Evolutionary conservation across 2,329 filamentous ascomycete genomes (phyloP), one percentile per base, ranked within the genome.

Genomic region (Colletotrichum cordylinicola): DNA sequence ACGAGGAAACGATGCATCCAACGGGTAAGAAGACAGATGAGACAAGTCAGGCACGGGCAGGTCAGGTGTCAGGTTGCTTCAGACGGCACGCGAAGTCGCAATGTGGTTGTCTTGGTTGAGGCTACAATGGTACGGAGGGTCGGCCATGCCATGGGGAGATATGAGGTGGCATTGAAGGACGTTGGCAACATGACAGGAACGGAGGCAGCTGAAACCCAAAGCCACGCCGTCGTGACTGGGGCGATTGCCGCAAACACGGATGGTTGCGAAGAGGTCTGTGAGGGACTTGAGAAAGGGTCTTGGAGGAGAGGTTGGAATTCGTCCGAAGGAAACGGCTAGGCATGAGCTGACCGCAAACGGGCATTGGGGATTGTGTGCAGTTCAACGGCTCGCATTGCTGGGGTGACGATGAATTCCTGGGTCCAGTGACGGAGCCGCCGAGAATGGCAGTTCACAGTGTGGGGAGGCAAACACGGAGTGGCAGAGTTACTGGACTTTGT

Each of bases 11-110:
- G 33, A 39, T 24, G 55, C 15, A 64, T 56, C 66, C 33, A 33
- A 29, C 55, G 33, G 39, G 27, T 33, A 43, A n/a, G 31, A 56
- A 15, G 68, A 55, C 16, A 58, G 56, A 55, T 48, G 70, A 73
- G 66, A 39, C 66, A 69, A 39, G 37, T 37, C 52, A 73, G 65
- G 31, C 39, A 55, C 65, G 65, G 39, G 56, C 31, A 39, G 29
- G 56, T 33, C 71, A 69, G 16, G 70, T 69, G 65, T 69, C 65
- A 73, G 56, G 37, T 69, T 39, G 39, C 56, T 69, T 67, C 31
- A 39, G 56, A 69, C 56, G 31, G 31, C 29, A 56, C 21, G 24
- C 66, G 60, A 43, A 62, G 65, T 18, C 31, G 29, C 43, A 43
- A 56, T 43, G 58, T 27, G 58, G 48, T 13, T 60, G 24, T 43